Conservation (phyloP, 345 rosid species). For the Sonneratia caseolaris region DNA sequence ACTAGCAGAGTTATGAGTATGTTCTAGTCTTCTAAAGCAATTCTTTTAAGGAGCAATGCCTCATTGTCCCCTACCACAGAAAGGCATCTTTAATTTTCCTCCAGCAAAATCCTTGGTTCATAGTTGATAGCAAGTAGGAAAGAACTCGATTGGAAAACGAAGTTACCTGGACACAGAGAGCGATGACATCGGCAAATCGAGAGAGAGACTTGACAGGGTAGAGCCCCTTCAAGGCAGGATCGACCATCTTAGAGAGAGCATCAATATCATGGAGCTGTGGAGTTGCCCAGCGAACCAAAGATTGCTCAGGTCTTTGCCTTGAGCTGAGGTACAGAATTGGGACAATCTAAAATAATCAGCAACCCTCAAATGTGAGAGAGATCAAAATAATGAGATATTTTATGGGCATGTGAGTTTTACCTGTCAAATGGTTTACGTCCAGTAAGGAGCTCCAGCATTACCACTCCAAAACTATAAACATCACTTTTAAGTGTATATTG, state of each 20-base stretch:
- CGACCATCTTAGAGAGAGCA: constrained; percentile 96
- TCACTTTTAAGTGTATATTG: constrained; percentile 86
- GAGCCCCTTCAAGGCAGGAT: constrained; percentile 88
- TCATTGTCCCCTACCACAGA: neutral
- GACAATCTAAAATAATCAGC: neutral
- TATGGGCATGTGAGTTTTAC: constrained; percentile 19
- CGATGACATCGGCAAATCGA: constrained; percentile 96
- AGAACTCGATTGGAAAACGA: neutral
- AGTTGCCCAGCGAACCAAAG: constrained; percentile 97
- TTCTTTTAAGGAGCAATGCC: neutral
- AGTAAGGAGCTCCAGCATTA: constrained; percentile 94
- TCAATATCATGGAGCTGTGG: constrained; percentile 99
- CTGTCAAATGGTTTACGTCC: constrained; percentile 98
- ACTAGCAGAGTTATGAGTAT: neutral
- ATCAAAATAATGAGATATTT: neutral
- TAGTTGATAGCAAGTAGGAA: neutral
- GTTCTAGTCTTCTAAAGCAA: neutral
- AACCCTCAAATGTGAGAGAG: too few species aligned
- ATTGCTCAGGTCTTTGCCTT: constrained; percentile 82
- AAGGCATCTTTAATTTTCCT: neutral
- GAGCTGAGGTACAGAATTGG: constrained; percentile 38
- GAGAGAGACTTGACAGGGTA: constrained; percentile 97
- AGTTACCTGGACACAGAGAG: constrained; percentile 93
- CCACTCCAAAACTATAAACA: constrained; percentile 88
- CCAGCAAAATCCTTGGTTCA: neutral